Percentiles rank a stretch among this genome's conserved stretches.
These are phyloP conservation scores for Silene vulgaris DNA, from an alignment of 179 eudicot species.

Conservation along the genomic window DNA sequence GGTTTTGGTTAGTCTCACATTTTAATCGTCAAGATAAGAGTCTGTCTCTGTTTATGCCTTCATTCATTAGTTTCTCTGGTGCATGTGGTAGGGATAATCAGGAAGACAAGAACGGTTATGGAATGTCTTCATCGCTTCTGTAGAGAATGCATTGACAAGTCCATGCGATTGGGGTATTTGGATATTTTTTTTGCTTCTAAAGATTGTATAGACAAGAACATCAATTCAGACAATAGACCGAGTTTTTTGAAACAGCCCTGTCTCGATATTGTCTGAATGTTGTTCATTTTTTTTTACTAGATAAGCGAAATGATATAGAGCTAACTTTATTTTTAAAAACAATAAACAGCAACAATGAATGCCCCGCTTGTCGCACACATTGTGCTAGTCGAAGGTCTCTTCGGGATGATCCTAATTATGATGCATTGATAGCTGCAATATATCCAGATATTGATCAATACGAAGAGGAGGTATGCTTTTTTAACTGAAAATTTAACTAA, in stretches of 20 bases:
- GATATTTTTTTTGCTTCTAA: slow-evolving; percentile 11
- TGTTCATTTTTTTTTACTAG: neutral
- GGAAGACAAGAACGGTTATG: slow-evolving; percentile 90
- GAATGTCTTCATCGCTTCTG: slow-evolving; percentile 95
- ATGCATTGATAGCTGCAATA: slow-evolving; percentile 59
- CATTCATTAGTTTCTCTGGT: slow-evolving; percentile 14
- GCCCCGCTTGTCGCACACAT: slow-evolving; percentile 98
- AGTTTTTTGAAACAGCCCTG: neutral
- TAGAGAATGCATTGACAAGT: slow-evolving; percentile 90
- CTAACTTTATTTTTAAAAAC: slow-evolving; percentile 8
- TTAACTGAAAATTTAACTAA: neutral
- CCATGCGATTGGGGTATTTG: slow-evolving; percentile 88
- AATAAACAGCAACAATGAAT: slow-evolving; percentile 75
- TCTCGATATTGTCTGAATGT: slow-evolving; percentile 14
- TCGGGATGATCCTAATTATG: slow-evolving; percentile 93
- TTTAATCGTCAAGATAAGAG: neutral
- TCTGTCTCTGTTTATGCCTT: neutral
- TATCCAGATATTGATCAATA: slow-evolving; percentile 86
- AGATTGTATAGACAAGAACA: neutral
- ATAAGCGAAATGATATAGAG: neutral
- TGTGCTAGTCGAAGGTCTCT: slow-evolving; percentile 98
- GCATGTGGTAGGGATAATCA: slow-evolving; percentile 56
- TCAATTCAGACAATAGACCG: slow-evolving; percentile 11
- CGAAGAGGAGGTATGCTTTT: slow-evolving; percentile 78
- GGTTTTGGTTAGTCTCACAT: too few relatives aligned